Evolutionary conservation across 176 grass and related monocot genomes (phyloP).

Genomic region (Tillandsia fasciculata): DNA sequence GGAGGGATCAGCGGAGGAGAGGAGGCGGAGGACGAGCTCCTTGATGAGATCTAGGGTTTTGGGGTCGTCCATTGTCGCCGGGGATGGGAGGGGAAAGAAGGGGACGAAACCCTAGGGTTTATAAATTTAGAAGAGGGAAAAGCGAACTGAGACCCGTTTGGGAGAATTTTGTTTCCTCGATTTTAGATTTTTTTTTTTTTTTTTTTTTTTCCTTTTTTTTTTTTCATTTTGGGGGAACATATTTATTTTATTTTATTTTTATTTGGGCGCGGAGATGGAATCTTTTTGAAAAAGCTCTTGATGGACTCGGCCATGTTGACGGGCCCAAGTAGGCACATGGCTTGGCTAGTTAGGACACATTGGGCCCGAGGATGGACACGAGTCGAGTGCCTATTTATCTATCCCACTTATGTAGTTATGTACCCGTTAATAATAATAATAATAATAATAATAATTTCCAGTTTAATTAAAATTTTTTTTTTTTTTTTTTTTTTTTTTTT

Average conservation of each 20-base stretch:
- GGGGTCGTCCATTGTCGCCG: slow-evolving; percentile 55
- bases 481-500: too few species aligned
- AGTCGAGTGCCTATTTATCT: too few species aligned
- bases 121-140: slow-evolving; percentile 3
- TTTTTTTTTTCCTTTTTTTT: neutral
- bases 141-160: neutral
- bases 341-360: too few species aligned
- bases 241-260: neutral
- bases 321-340: too few species aligned
- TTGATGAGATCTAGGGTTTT: slow-evolving; percentile 79
- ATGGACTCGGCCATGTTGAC: neutral
- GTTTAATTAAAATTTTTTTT: too few species aligned
- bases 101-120: slow-evolving; percentile 44
- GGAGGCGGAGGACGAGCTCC: slow-evolving; percentile 68
- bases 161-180: neutral
- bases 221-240: neutral
- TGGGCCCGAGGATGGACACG: too few species aligned
- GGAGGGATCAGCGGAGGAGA: slow-evolving; percentile 21
- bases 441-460: too few species aligned
- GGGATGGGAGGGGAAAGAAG: neutral
- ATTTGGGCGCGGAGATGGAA: slow-evolving; percentile 17
- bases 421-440: too few species aligned
- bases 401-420: too few species aligned
- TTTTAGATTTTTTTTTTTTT: neutral
- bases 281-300: slow-evolving; percentile 4